Percentiles rank a stretch among this genome's conserved stretches.
Evolutionary conservation across 164 flowering plant genomes (phyloP).

Genomic region (Umbellularia californica): DNA sequence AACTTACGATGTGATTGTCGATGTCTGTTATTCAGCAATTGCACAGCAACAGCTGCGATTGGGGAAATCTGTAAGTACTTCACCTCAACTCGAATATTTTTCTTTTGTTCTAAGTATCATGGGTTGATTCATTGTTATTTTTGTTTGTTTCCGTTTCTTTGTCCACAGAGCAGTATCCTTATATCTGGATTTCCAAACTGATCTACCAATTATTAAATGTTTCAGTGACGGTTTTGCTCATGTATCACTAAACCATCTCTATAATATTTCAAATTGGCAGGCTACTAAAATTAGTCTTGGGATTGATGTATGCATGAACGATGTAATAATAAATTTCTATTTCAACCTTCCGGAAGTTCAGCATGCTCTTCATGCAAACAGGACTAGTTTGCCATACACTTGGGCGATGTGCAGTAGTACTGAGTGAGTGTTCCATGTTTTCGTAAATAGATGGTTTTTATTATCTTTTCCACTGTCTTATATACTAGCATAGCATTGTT

Average conservation of each 20-base stretch:
- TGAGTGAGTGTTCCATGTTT: conserved; percentile 38
- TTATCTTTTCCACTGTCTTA: no score
- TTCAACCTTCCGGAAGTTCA: conserved; percentile 93
- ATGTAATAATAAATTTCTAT: conserved; percentile 67
- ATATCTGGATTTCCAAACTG: no score
- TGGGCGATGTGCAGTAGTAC: conserved; percentile 82
- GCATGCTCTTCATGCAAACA: conserved; percentile 87
- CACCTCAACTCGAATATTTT: background rate
- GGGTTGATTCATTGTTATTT: background rate
- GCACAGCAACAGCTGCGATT: conserved; percentile 86
- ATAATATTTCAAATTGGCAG: conserved; percentile 30
- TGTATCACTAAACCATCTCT: background rate
- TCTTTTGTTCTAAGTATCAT: background rate
- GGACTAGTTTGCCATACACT: conserved; percentile 63
- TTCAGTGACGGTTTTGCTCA: background rate
- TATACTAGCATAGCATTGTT: no score
- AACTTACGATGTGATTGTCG: conserved; percentile 75
- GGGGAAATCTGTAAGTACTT: conserved; percentile 53
- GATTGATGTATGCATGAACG: conserved; percentile 83
- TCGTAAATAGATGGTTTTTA: background rate
- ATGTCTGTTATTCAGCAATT: conserved; percentile 84
- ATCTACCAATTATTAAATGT: no score
- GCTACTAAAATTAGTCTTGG: conserved; percentile 87
- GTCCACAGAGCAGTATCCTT: no score
- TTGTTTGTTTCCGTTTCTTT: no score